Percentiles rank a stretch among this genome's conserved stretches.
These are phyloP conservation scores for Odontarrhena argentea DNA, from an alignment of 345 rosid genomes.

Conservation along the genomic window DNA sequence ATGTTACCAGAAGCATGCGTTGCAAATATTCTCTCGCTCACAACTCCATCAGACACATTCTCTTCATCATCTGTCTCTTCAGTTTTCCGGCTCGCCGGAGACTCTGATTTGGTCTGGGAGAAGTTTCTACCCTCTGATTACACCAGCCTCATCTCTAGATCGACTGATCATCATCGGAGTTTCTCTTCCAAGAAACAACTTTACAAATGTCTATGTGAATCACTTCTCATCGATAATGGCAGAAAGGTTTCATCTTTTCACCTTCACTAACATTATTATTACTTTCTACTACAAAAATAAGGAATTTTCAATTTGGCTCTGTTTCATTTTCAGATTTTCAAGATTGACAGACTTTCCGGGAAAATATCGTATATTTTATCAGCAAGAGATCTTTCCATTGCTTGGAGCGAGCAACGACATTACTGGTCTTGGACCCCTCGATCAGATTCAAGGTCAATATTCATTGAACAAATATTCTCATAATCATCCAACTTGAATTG, in stretches of 20 bases:
- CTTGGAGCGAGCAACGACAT: conserved; percentile 59
- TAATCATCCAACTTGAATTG: no score
- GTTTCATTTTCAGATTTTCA: conserved; percentile 49
- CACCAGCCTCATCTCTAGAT: conserved; percentile 35
- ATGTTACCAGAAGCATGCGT: conserved; percentile 64
- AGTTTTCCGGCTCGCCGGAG: conserved; percentile 54
- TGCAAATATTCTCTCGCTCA: conserved; percentile 55
- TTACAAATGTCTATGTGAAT: conserved; percentile 50
- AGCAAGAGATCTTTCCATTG: conserved; percentile 70
- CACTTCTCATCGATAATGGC: conserved; percentile 59
- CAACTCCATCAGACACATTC: conserved; percentile 63
- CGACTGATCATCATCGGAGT: conserved; percentile 9
- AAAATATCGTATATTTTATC: conserved; percentile 56
- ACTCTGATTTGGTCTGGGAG: conserved; percentile 66
- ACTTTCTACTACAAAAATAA: not conserved
- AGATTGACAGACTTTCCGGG: conserved; percentile 62
- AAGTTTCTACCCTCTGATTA: conserved; percentile 58
- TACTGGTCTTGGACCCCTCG: conserved; percentile 62
- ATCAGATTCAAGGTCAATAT: conserved; percentile 59
- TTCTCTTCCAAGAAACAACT: conserved; percentile 66
- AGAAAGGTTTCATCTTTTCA: conserved; percentile 42
- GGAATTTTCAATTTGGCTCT: not conserved
- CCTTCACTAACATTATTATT: not conserved
- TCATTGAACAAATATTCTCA: no score
- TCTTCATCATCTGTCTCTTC: conserved; percentile 56